Evolutionary conservation across 2,329 filamentous ascomycete species (phyloP).

Genomic region (Colletotrichum karsti): DNA sequence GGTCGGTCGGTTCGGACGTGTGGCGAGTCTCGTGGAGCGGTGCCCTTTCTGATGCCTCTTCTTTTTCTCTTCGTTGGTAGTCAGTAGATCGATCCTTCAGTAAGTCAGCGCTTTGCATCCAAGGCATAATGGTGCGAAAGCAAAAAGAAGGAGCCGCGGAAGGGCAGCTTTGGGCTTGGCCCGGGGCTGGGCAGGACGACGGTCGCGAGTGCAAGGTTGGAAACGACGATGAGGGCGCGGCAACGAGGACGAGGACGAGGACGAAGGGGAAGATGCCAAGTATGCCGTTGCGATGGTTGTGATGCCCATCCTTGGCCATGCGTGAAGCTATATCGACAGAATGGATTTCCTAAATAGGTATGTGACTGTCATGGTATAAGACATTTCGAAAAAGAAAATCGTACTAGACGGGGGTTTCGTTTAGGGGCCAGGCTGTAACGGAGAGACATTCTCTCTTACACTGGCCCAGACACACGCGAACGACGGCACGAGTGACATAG

Average conservation of each 20-base stretch:
- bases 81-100: background rate
- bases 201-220: background rate
- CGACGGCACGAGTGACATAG: background rate
- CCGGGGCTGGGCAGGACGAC: background rate
- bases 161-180: background rate
- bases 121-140: conserved; percentile 5
- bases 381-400: background rate
- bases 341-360: background rate
- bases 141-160: background rate
- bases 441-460: background rate
- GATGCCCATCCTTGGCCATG: background rate
- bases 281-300: background rate
- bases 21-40: no score
- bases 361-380: background rate
- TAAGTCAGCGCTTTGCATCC: conserved; percentile 9
- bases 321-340: background rate
- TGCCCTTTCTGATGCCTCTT: no score
- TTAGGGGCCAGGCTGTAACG: background rate
- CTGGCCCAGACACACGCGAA: background rate
- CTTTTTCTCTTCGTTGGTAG: background rate
- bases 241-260: no score
- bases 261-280: background rate
- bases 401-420: background rate
- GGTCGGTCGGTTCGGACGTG: background rate
- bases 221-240: no score